These are phyloP conservation scores for Macrolepiota albuminosa DNA, from an alignment of 768 basidiomycete species.

Conservation along the genomic window DNA sequence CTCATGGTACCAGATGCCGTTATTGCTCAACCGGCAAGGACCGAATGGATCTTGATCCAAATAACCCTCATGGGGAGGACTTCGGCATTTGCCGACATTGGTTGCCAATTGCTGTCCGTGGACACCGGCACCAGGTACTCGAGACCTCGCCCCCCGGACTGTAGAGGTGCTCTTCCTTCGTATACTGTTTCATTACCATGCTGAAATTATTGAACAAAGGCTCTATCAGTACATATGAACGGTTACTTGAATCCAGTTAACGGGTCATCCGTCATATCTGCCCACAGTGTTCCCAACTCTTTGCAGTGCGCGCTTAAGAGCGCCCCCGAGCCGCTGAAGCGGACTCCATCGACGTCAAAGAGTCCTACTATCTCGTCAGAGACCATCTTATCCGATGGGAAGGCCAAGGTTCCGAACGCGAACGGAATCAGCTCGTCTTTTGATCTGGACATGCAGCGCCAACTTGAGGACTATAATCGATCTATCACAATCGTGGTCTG, in stretches of 20 bases:
- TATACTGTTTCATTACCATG: background rate
- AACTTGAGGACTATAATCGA: constrained; percentile 41
- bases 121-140: constrained; percentile 14
- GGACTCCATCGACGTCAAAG: constrained; percentile 7
- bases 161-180: constrained; percentile 1
- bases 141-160: constrained; percentile 12
- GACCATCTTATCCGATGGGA: background rate
- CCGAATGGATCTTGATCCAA: background rate
- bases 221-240: constrained; percentile 3
- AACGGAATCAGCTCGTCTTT: background rate
- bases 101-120: constrained; percentile 12
- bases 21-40: background rate
- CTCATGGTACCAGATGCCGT: background rate
- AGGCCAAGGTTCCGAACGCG: background rate
- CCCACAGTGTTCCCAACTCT: constrained; percentile 8
- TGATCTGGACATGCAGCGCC: constrained; percentile 33
- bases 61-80: constrained; percentile 8
- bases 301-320: constrained; percentile 12
- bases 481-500: constrained; percentile 65
- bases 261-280: constrained; percentile 2
- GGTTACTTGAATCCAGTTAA: constrained; percentile 4
- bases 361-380: constrained; percentile 1
- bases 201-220: background rate
- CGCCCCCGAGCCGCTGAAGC: constrained; percentile 7
- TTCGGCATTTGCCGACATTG: constrained; percentile 7